phyloP scores from a whole-genome alignment of 1,284 basidiomycete species.

The Leccinum ponderosum region DNA sequence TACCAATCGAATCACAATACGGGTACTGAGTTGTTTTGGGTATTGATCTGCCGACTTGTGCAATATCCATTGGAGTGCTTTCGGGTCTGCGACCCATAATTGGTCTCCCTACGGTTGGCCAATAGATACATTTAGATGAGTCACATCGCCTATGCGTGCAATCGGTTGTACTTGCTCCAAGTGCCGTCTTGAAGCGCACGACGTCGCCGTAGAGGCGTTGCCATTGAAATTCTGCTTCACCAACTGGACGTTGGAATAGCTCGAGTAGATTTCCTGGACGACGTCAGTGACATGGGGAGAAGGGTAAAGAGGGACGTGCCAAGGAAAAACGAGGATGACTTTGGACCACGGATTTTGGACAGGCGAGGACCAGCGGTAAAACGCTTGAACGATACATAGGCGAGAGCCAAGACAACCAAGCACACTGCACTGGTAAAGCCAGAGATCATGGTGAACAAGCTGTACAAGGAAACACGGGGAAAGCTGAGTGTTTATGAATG shows the following conservation, averaged over 20 bases:
- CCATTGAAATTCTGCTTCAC: conserved; percentile 33
- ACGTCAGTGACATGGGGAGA: not conserved
- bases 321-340: conserved; percentile 33
- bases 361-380: conserved; percentile 17
- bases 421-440: not conserved
- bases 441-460: conserved; percentile 11
- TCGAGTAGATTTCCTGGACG: conserved; percentile 25
- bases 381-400: conserved; percentile 16
- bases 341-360: conserved; percentile 31
- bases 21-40: conserved; percentile 37
- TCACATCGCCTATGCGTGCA: not conserved
- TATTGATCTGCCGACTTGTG: conserved; percentile 41
- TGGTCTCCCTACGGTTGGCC: conserved; percentile 19
- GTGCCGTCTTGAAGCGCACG: conserved; percentile 29
- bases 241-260: conserved; percentile 24
- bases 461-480: not conserved
- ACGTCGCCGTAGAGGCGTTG: conserved; percentile 29
- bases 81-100: conserved; percentile 39
- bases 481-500: conserved; percentile 11
- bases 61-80: conserved; percentile 43
- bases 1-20: conserved; percentile 30
- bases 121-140: not conserved
- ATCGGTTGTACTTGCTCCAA: conserved; percentile 19
- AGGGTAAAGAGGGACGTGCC: conserved; percentile 18
- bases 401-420: conserved; percentile 6